Conservation (phyloP, 2,329 filamentous ascomycete genomes). For the Metarhizium album region DNA sequence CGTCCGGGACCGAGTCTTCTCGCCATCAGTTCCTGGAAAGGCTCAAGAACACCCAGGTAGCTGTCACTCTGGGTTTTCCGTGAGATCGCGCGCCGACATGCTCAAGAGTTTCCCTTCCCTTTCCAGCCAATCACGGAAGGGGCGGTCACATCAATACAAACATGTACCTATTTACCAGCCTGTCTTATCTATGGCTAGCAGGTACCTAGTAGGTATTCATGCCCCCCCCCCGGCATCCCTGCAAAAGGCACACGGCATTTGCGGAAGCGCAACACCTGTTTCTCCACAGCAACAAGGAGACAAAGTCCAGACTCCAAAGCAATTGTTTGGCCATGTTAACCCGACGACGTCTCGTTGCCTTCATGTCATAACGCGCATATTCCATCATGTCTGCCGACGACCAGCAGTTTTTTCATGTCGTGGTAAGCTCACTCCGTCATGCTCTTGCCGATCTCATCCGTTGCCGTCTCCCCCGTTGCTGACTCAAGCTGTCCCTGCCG, state of each 20-base stretch:
- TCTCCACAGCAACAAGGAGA: slow-evolving; percentile 4
- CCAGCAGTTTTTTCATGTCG: slow-evolving; percentile 60
- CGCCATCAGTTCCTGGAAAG: too few relatives aligned
- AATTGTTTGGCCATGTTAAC: slow-evolving; percentile 6
- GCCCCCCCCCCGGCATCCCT: background rate
- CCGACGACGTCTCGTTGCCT: background rate
- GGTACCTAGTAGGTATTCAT: background rate
- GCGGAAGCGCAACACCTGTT: background rate
- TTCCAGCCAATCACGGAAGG: slow-evolving; percentile 9
- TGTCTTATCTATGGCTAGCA: too few relatives aligned
- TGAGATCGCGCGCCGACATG: too few relatives aligned
- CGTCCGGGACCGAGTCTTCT: too few relatives aligned
- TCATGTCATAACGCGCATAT: slow-evolving; percentile 5
- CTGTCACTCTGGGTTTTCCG: too few relatives aligned
- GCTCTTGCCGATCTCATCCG: background rate
- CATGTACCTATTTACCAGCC: too few relatives aligned
- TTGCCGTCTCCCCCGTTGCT: background rate
- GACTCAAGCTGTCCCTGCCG: slow-evolving; percentile 1
- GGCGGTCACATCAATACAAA: background rate
- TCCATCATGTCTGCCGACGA: slow-evolving; percentile 65
- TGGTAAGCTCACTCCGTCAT: slow-evolving; percentile 40
- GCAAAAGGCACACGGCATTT: background rate
- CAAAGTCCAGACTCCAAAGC: background rate
- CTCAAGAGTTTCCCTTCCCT: too few relatives aligned
- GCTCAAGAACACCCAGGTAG: too few relatives aligned